These are phyloP conservation scores for Vanderwaltozyma yarrowii DNA, from an alignment of 805 yeast genomes.

Conservation along the genomic window DNA sequence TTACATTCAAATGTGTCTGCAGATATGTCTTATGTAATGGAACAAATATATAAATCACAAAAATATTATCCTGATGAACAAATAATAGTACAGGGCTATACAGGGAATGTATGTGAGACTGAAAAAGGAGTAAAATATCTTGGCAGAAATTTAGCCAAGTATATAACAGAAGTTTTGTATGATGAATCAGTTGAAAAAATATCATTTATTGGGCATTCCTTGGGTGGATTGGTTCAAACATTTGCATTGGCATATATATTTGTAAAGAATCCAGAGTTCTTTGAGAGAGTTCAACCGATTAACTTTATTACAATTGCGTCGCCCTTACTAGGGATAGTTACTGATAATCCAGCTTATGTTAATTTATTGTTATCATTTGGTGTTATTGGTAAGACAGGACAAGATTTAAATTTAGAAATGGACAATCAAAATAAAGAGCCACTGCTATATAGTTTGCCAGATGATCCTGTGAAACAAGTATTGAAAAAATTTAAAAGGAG, in stretches of 20 bases:
- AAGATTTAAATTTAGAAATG: slow-evolving; percentile 54
- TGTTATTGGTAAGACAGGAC: slow-evolving; percentile 71
- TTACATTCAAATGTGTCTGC: slow-evolving; percentile 67
- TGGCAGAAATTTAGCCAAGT: slow-evolving; percentile 65
- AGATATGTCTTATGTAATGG: slow-evolving; percentile 66
- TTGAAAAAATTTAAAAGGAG: slow-evolving; percentile 49
- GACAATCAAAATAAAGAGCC: slow-evolving; percentile 39
- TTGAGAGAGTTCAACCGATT: slow-evolving; percentile 46
- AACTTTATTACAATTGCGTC: slow-evolving; percentile 68
- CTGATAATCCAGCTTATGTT: slow-evolving; percentile 69
- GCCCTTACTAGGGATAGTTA: slow-evolving; percentile 65
- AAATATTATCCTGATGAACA: slow-evolving; percentile 31
- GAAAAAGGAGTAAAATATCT: slow-evolving; percentile 68
- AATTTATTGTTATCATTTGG: slow-evolving; percentile 63
- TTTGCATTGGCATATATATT: slow-evolving; percentile 67
- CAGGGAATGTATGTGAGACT: slow-evolving; percentile 65
- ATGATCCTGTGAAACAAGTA: slow-evolving; percentile 48
- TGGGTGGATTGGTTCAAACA: slow-evolving; percentile 71
- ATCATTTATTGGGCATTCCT: slow-evolving; percentile 69
- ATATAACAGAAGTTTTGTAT: slow-evolving; percentile 39
- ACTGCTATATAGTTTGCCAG: slow-evolving; percentile 49
- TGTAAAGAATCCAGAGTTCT: slow-evolving; percentile 60
- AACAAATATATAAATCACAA: slow-evolving; percentile 43
- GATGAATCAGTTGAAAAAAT: slow-evolving; percentile 39
- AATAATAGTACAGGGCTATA: slow-evolving; percentile 56